Conservation (phyloP, 805 yeast genomes). For the Debaryomyces maramus region DNA sequence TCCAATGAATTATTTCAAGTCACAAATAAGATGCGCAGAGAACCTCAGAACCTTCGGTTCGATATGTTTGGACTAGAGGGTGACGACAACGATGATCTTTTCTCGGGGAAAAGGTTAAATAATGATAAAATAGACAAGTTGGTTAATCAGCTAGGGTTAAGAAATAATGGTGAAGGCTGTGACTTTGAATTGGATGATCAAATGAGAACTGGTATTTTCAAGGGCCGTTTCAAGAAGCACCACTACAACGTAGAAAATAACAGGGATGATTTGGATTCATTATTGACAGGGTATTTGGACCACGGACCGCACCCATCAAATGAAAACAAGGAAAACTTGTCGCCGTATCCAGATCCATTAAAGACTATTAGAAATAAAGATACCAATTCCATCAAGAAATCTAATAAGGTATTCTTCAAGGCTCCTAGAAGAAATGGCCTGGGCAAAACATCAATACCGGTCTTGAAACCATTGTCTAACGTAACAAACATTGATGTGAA, state of each 20-base stretch:
- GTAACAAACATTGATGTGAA: constrained; percentile 16
- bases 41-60: constrained; percentile 4
- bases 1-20: constrained; percentile 36
- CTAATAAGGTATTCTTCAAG: constrained; percentile 19
- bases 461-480: constrained; percentile 26
- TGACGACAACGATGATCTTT: constrained; percentile 16
- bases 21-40: constrained; percentile 23
- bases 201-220: constrained; percentile 33
- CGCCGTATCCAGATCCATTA: constrained; percentile 26
- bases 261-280: constrained; percentile 33
- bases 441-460: constrained; percentile 21
- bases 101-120: constrained; percentile 21
- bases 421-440: constrained; percentile 14
- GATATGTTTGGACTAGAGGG: constrained; percentile 10
- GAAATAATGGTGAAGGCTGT: constrained; percentile 22
- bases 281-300: constrained; percentile 23
- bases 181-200: constrained; percentile 36
- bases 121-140: constrained; percentile 40
- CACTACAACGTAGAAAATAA: constrained; percentile 14
- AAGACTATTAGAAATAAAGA: constrained; percentile 16
- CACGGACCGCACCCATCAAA: constrained; percentile 5
- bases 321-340: constrained; percentile 34
- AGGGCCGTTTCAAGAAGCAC: constrained; percentile 30
- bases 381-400: constrained; percentile 18
- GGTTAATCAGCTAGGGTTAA: constrained; percentile 31